These are phyloP conservation scores for Mucor saturninus DNA, from an alignment of 371 early-diverging fungal genomes.

Conservation along the genomic window DNA sequence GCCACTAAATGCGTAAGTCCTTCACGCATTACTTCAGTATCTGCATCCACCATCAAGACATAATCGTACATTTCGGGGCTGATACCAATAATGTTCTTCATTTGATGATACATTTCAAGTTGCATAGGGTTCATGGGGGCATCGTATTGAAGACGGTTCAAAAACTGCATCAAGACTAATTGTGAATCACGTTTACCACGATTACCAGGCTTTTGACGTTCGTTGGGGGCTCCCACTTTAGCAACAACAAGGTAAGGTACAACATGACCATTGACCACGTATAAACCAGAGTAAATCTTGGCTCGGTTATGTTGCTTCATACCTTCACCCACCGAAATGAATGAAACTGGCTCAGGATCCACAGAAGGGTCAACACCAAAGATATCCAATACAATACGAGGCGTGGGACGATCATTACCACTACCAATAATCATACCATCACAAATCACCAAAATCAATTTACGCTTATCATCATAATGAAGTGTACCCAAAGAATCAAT, in stretches of 20 bases:
- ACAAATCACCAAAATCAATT: constrained; percentile 72
- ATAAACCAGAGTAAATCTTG: constrained; percentile 95
- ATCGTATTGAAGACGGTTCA: constrained; percentile 68
- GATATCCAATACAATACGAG: constrained; percentile 91
- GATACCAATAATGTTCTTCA: constrained; percentile 82
- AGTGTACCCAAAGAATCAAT: constrained; percentile 69
- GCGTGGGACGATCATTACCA: constrained; percentile 94
- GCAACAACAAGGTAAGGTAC: constrained; percentile 92
- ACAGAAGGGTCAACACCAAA: constrained; percentile 79
- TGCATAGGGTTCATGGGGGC: constrained; percentile 81
- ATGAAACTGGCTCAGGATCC: constrained; percentile 84
- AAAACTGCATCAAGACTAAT: constrained; percentile 75
- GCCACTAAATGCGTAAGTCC: constrained; percentile 64
- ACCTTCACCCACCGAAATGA: constrained; percentile 87
- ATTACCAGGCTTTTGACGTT: constrained; percentile 86
- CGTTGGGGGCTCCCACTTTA: constrained; percentile 82
- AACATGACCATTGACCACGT: constrained; percentile 79
- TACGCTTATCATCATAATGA: constrained; percentile 69
- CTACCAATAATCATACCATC: constrained; percentile 89
- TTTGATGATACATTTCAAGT: constrained; percentile 84
- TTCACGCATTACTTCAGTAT: constrained; percentile 67
- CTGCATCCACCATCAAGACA: constrained; percentile 64
- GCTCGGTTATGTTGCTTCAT: constrained; percentile 88
- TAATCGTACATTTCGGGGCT: constrained; percentile 70
- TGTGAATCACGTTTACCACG: constrained; percentile 96